These are phyloP conservation scores for Xylaria venustula DNA, from an alignment of 495 filamentous ascomycete genomes.

Conservation along the genomic window DNA sequence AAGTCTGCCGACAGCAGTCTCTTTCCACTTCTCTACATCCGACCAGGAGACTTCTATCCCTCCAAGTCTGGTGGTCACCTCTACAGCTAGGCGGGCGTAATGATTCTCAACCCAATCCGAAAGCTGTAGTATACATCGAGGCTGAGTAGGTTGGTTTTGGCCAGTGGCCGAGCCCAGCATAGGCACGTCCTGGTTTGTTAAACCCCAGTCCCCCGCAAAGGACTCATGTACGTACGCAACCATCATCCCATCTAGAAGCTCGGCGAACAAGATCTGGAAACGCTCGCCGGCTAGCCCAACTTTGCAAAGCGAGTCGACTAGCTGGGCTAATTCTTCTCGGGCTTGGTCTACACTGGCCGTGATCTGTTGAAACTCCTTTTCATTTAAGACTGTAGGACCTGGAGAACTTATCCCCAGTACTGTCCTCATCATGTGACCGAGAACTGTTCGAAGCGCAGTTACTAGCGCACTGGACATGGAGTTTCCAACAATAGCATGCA, in stretches of 20 bases:
- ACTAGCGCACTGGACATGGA: slow-evolving; percentile 57
- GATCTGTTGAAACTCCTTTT: slow-evolving; percentile 13
- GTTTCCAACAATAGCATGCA: slow-evolving; percentile 66
- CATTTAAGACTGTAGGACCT: slow-evolving; percentile 12
- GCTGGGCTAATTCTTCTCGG: slow-evolving; percentile 52
- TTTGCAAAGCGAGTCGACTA: slow-evolving; percentile 62
- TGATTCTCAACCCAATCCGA: slow-evolving; percentile 70
- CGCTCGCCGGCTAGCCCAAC: slow-evolving; percentile 73
- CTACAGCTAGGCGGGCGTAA: slow-evolving; percentile 63
- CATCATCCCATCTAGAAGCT: slow-evolving; percentile 70
- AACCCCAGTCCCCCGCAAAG: slow-evolving; percentile 59
- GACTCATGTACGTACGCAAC: slow-evolving; percentile 60
- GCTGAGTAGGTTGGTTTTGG: slow-evolving; percentile 28
- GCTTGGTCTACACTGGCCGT: slow-evolving; percentile 24
- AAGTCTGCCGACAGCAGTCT: slow-evolving; percentile 74
- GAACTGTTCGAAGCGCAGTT: slow-evolving; percentile 49
- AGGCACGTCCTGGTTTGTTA: slow-evolving; percentile 19
- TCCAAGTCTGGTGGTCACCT: slow-evolving; percentile 52
- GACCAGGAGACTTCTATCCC: slow-evolving; percentile 46
- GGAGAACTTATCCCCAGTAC: slow-evolving; percentile 55
- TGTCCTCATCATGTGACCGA: slow-evolving; percentile 50
- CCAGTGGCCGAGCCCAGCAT: slow-evolving; percentile 7
- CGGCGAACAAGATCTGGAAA: slow-evolving; percentile 73
- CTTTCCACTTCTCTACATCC: slow-evolving; percentile 76
- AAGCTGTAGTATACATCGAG: slow-evolving; percentile 55